phyloP scores from a whole-genome alignment of 371 early-diverging fungal species.

The Circinella minor region DNA sequence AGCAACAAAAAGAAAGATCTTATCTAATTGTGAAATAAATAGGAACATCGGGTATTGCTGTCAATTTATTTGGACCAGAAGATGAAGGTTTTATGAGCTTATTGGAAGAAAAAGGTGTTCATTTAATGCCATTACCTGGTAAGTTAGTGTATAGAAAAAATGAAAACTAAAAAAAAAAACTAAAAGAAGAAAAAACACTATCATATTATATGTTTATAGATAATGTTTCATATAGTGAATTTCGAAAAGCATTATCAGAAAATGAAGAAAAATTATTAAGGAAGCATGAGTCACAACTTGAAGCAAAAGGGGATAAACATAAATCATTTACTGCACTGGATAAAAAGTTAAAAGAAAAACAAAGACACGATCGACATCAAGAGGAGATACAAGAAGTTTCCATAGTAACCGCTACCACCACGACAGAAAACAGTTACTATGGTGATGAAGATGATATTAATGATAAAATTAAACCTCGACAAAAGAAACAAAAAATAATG shows the following conservation, averaged over 20 bases:
- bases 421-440: background rate
- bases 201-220: conserved; percentile 16
- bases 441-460: too few species aligned
- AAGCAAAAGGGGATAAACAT: conserved; percentile 10
- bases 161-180: background rate
- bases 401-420: background rate
- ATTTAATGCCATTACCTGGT: conserved; percentile 40
- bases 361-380: background rate
- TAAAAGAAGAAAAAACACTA: background rate
- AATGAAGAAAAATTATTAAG: conserved; percentile 31
- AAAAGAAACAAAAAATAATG: background rate
- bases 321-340: conserved; percentile 14
- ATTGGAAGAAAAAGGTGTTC: conserved; percentile 25
- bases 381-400: background rate
- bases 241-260: conserved; percentile 33
- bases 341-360: background rate
- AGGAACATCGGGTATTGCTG: conserved; percentile 56
- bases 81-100: conserved; percentile 32
- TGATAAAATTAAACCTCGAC: background rate
- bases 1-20: background rate
- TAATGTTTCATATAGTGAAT: conserved; percentile 36
- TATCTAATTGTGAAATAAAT: too few species aligned
- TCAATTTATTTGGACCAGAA: conserved; percentile 40
- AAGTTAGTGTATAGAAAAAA: conserved; percentile 2
- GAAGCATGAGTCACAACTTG: conserved; percentile 18